Conservation (phyloP, 495 filamentous ascomycete genomes). For the Haplographium delicatum region DNA sequence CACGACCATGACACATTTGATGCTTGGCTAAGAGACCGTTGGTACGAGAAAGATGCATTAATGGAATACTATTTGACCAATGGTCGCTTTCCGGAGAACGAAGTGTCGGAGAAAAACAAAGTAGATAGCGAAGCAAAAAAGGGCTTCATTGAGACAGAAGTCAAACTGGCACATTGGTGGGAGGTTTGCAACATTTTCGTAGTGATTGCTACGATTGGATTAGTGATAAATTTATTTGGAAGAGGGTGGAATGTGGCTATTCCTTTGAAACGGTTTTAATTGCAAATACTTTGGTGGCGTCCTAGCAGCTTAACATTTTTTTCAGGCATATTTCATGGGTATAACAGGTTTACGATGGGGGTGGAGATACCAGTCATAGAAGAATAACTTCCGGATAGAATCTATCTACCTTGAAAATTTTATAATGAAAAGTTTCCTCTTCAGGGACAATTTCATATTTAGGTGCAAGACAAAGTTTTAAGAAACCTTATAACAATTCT, state of each 20-base stretch:
- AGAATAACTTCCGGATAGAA: no score
- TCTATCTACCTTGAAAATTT: no score
- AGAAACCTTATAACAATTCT: no score
- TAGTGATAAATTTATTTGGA: slow-evolving; percentile 25
- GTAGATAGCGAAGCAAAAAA: slow-evolving; percentile 15
- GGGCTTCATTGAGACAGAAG: slow-evolving; percentile 41
- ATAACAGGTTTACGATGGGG: no score
- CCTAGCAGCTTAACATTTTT: no score
- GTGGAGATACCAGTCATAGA: no score
- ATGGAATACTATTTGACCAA: slow-evolving; percentile 65
- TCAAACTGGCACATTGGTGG: slow-evolving; percentile 38
- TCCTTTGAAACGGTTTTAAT: no score
- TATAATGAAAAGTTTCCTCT: no score
- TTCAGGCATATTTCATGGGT: no score
- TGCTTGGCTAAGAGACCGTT: slow-evolving; percentile 66
- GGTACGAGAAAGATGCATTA: slow-evolving; percentile 75
- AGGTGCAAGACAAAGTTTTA: no score
- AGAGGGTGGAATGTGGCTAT: slow-evolving; percentile 26
- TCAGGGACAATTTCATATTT: no score
- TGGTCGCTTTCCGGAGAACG: slow-evolving; percentile 70
- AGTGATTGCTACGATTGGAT: slow-evolving; percentile 34
- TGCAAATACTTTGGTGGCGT: no score
- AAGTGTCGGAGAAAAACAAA: slow-evolving; percentile 36
- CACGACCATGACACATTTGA: slow-evolving; percentile 59
- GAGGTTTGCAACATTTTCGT: slow-evolving; percentile 55